Base-by-base conservation (phyloP, 2,329 filamentous ascomycete species). In the Leptographium galeiforme region DNA sequence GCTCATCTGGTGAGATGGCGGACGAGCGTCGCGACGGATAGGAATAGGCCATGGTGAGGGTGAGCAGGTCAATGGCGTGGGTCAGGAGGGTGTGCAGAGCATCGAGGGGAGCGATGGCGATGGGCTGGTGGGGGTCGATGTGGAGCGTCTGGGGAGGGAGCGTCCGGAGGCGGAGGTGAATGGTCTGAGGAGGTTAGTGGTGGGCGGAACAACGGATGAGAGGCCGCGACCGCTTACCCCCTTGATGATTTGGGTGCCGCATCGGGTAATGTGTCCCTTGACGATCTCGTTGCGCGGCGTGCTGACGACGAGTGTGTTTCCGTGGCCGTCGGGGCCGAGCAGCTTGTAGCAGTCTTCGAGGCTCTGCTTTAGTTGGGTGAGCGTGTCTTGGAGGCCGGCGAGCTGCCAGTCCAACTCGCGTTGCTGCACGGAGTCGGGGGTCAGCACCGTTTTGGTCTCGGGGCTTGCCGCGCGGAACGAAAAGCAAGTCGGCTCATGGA, bases 191-290 rank as follows among this genome's bases (percentile, higher is more conserved):
- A 2, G 16, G 33, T 18, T 18, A 16, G 25, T 3, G 12, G 11
- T 43, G 14, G 6, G 40, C 41, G 10, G 14, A 16, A 41, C 16
- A 36, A 6, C 19, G 41, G 18, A 19, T n/a, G 36, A 49, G 11
- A 18, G 43, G 4, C 41, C 13, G 48, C 6, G 6, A 38, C 8
- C 25, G 13, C 83, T 61, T 74, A 90, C 87, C 59, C 89, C 91
- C 67, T 95, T 95, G 58, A 95, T 85, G 58, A 98, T 85, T 51
- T 85, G 82, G n/a, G 88, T 88, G 41, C 93, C 93, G 39, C 95
- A 81, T 52, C 93, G 81, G 1, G 91, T 97, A 56, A 97, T 81
- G 61, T 89, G 87, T 18, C 93, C 93, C 68, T 98, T 98, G 57
- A 97, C 82, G 60, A 79, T 82, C 71, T 98, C 93, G 53, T 88